Conservation (phyloP, 345 rosid genomes). For the Boechera retrofracta region DNA sequence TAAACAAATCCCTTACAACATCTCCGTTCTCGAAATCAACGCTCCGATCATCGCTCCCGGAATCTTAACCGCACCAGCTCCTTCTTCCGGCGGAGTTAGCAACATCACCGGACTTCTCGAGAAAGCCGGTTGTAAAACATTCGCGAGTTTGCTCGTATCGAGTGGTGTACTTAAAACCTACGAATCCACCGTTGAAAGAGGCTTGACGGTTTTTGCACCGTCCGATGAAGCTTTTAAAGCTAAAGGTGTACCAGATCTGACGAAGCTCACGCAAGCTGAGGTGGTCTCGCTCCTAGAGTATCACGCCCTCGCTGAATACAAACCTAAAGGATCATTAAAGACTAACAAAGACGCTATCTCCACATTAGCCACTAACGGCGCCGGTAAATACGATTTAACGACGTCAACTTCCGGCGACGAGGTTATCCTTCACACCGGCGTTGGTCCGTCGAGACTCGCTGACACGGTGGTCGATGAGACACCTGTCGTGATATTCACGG, state of each 20-base stretch:
- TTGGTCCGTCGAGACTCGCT: conserved; percentile 68
- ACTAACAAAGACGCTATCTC: conserved; percentile 57
- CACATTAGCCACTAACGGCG: conserved; percentile 77
- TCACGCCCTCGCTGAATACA: conserved; percentile 70
- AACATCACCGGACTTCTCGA: conserved; percentile 79
- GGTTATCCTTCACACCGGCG: conserved; percentile 77
- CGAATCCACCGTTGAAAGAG: conserved; percentile 61
- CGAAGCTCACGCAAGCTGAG: conserved; percentile 72
- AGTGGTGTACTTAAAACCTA: conserved; percentile 82
- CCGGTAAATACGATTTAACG: conserved; percentile 70
- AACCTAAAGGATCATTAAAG: conserved; percentile 72
- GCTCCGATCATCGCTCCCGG: conserved; percentile 74
- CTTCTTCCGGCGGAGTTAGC: conserved; percentile 52
- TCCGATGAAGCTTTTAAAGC: conserved; percentile 87
- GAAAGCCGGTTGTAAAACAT: conserved; percentile 86
- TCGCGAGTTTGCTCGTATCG: conserved; percentile 58
- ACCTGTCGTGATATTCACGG: conserved; percentile 73
- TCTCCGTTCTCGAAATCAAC: conserved; percentile 72
- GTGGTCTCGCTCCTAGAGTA: conserved; percentile 70
- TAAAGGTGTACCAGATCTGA: conserved; percentile 66
- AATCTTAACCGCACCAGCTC: conserved; percentile 63
- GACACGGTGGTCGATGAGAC: conserved; percentile 73
- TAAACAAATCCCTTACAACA: conserved; percentile 79
- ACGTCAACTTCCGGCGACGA: conserved; percentile 65
- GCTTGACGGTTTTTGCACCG: conserved; percentile 86